Conservation (phyloP, 495 filamentous ascomycete genomes). For the Tuber borchii region DNA sequence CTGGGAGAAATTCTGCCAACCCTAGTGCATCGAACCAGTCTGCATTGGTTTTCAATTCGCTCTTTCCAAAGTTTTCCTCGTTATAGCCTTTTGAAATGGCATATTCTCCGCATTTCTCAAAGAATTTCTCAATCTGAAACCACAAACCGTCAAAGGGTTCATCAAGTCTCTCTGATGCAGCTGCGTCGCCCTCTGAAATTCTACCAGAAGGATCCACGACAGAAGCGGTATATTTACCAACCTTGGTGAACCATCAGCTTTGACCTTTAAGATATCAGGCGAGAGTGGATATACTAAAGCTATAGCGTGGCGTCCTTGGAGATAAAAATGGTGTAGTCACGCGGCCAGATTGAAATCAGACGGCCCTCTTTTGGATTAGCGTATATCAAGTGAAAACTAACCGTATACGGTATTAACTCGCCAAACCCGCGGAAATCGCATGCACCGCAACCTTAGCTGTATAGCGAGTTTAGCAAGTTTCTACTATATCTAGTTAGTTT, state of each 20-base stretch:
- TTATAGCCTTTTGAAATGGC: constrained; percentile 57
- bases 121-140: constrained; percentile 71
- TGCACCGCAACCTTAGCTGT: too few relatives aligned
- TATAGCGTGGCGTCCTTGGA: constrained; percentile 68
- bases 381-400: too few relatives aligned
- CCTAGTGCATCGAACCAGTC: constrained; percentile 66
- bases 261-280: neutral
- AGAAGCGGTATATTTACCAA: constrained; percentile 78
- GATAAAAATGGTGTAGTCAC: constrained; percentile 48
- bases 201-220: constrained; percentile 85
- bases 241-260: constrained; percentile 42
- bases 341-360: too few relatives aligned
- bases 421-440: too few relatives aligned
- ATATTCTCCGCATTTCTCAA: constrained; percentile 60
- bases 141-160: constrained; percentile 70
- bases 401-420: too few relatives aligned
- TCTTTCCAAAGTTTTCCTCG: constrained; percentile 56
- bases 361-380: too few relatives aligned
- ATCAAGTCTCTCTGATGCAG: constrained; percentile 52
- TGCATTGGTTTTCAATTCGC: constrained; percentile 68
- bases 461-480: too few relatives aligned
- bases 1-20: constrained; percentile 66
- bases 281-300: constrained; percentile 53
- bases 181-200: constrained; percentile 56
- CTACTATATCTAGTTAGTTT: too few relatives aligned